phyloP scores from a whole-genome alignment of 2,329 filamentous ascomycete species.

The Apiospora hydei region DNA sequence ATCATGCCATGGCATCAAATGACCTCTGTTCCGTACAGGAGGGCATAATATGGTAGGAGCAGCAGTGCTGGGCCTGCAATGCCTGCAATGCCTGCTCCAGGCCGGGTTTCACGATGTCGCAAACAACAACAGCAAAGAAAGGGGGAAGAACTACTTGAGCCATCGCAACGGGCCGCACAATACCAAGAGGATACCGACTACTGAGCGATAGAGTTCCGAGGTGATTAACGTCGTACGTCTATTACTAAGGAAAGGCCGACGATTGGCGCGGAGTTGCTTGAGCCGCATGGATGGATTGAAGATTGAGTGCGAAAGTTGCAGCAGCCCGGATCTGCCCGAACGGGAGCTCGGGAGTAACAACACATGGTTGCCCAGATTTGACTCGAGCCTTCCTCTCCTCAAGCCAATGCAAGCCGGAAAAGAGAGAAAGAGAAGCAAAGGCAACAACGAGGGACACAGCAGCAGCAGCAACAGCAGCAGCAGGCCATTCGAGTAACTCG shows the following conservation, averaged over 20 bases:
- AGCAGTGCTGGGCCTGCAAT: not conserved
- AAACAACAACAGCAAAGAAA: not conserved
- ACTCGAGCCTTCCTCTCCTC: not conserved
- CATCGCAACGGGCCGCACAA: no score
- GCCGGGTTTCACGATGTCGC: not conserved
- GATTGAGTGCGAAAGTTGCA: not conserved
- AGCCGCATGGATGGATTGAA: constrained; percentile 7
- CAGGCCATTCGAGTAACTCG: not conserved
- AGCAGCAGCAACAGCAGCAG: no score
- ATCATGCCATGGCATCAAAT: no score
- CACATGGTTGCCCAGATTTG: not conserved
- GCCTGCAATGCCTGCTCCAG: constrained; percentile 2
- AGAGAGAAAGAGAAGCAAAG: no score
- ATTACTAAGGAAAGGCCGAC: not conserved
- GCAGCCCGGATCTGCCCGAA: not conserved
- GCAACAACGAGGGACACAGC: not conserved
- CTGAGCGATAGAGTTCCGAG: not conserved
- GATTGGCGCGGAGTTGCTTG: constrained; percentile 8
- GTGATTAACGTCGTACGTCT: not conserved
- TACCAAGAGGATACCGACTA: not conserved
- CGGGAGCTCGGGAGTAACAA: not conserved
- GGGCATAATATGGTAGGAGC: no score
- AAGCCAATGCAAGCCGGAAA: no score
- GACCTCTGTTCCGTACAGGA: no score
- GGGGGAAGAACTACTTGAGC: no score